Conservation (phyloP, 441 rosid species). For the Erodium chrysanthum region DNA sequence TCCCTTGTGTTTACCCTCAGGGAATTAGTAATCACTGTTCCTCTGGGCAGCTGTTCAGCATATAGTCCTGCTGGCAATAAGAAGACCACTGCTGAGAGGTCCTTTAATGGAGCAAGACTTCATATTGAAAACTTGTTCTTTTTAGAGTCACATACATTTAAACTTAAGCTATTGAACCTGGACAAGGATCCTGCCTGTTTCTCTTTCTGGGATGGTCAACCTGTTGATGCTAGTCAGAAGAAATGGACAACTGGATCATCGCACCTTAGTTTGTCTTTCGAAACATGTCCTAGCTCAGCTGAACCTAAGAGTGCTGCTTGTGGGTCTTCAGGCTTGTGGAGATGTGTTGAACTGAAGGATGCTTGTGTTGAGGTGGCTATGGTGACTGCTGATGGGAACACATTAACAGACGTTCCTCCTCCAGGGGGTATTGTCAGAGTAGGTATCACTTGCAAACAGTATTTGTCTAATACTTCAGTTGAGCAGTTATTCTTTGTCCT, state of each 20-base stretch:
- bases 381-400: conserved; percentile 81
- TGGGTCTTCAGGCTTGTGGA: conserved; percentile 51
- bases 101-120: conserved; percentile 85
- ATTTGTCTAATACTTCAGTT: conserved; percentile 79
- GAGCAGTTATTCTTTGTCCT: conserved; percentile 91
- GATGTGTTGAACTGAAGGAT: conserved; percentile 72
- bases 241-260: conserved; percentile 77
- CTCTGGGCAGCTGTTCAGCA: conserved; percentile 46
- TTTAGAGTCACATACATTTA: conserved; percentile 74
- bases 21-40: conserved; percentile 72
- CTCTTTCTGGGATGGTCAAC: conserved; percentile 78
- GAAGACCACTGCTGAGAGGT: conserved; percentile 29
- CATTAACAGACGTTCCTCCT: conserved; percentile 76
- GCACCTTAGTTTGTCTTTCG: conserved; percentile 60
- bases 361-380: conserved; percentile 68
- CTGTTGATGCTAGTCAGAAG: conserved; percentile 91
- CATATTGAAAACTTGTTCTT: conserved; percentile 67
- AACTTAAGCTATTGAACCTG: conserved; percentile 59
- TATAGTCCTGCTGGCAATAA: conserved; percentile 25
- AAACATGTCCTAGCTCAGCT: conserved; percentile 40
- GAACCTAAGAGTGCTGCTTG: conserved; percentile 27
- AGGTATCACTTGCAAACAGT: conserved; percentile 80
- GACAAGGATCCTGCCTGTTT: conserved; percentile 99
- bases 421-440: conserved; percentile 87
- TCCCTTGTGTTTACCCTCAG: conserved; percentile 50